These are phyloP conservation scores for Neofusicoccum laricinum DNA, from an alignment of 2,329 filamentous ascomycete species.

Conservation along the genomic window DNA sequence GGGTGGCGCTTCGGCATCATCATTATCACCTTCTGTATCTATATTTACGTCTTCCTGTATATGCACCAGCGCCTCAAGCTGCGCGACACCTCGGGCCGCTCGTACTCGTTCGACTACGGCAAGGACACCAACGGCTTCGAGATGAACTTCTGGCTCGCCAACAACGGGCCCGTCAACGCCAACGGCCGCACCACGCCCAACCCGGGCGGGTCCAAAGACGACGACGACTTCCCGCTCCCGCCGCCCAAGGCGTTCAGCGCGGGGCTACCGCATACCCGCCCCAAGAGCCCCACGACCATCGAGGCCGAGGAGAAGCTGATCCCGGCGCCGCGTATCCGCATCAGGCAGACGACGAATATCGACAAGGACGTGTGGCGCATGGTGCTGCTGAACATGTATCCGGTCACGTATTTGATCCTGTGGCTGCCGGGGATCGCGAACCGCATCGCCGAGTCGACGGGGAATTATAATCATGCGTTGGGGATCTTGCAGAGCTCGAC, in stretches of 20 bases:
- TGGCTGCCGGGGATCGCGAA: slow-evolving; percentile 34
- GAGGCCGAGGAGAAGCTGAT: slow-evolving; percentile 7
- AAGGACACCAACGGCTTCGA: slow-evolving; percentile 2
- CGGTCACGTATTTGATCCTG: slow-evolving; percentile 32
- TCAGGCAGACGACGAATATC: slow-evolving; percentile 1
- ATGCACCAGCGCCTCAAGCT: slow-evolving; percentile 20
- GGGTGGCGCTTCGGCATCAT: slow-evolving; percentile 48
- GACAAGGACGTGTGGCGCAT: slow-evolving; percentile 25
- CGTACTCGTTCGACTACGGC: slow-evolving; percentile 6
- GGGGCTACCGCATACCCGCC: too few species aligned
- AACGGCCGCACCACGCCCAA: background rate
- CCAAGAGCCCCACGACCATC: too few species aligned
- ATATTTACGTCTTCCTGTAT: slow-evolving; percentile 43
- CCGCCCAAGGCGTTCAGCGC: background rate
- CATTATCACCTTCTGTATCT: slow-evolving; percentile 39
- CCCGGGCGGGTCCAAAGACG: background rate
- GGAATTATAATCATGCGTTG: slow-evolving; percentile 8
- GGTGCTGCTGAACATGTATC: slow-evolving; percentile 34
- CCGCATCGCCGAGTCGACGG: slow-evolving; percentile 21
- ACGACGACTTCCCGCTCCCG: background rate
- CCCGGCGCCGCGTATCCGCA: background rate
- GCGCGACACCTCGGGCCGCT: background rate
- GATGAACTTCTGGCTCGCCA: slow-evolving; percentile 13
- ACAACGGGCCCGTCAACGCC: background rate
- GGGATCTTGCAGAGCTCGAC: slow-evolving; percentile 24